Percentiles rank a stretch among this genome's conserved stretches.
Evolutionary conservation across 2,329 filamentous ascomycete genomes (phyloP).

Genomic region (Penicillium sp.): DNA sequence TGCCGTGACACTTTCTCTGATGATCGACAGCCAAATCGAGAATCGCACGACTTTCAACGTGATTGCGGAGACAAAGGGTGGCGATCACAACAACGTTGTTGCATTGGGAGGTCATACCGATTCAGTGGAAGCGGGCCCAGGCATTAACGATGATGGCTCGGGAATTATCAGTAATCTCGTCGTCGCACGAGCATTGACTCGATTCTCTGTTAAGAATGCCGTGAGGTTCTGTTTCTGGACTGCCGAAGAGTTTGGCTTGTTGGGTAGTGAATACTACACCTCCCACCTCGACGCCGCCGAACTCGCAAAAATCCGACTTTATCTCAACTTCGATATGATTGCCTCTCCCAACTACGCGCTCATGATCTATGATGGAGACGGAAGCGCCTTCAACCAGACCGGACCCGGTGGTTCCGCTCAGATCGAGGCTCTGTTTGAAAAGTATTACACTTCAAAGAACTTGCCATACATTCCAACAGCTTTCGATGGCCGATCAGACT

Average conservation of each 20-base stretch:
- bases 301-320: slow-evolving; percentile 62
- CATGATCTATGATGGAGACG: slow-evolving; percentile 55
- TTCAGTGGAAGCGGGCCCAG: slow-evolving; percentile 62
- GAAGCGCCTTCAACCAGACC: slow-evolving; percentile 51
- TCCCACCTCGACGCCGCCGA: slow-evolving; percentile 51
- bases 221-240: slow-evolving; percentile 69
- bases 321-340: slow-evolving; percentile 75
- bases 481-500: slow-evolving; percentile 79
- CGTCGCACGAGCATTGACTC: slow-evolving; percentile 62
- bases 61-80: slow-evolving; percentile 60
- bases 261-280: slow-evolving; percentile 62
- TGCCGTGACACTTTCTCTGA: slow-evolving; percentile 37
- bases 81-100: slow-evolving; percentile 61
- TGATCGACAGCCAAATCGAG: slow-evolving; percentile 49
- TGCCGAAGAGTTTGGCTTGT: slow-evolving; percentile 63
- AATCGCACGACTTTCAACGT: slow-evolving; percentile 58
- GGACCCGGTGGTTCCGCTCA: slow-evolving; percentile 67
- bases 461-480: slow-evolving; percentile 69
- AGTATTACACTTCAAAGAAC: slow-evolving; percentile 64
- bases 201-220: slow-evolving; percentile 72
- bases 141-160: slow-evolving; percentile 78
- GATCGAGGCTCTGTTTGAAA: slow-evolving; percentile 66
- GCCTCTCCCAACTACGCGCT: slow-evolving; percentile 62
- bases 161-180: slow-evolving; percentile 64
- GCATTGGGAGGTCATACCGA: slow-evolving; percentile 64